A percentile compares a stretch with the other conserved stretches of the same genome.
phyloP scores from a whole-genome alignment of 805 yeast genomes.

The Wickerhamiella domercqiae region DNA sequence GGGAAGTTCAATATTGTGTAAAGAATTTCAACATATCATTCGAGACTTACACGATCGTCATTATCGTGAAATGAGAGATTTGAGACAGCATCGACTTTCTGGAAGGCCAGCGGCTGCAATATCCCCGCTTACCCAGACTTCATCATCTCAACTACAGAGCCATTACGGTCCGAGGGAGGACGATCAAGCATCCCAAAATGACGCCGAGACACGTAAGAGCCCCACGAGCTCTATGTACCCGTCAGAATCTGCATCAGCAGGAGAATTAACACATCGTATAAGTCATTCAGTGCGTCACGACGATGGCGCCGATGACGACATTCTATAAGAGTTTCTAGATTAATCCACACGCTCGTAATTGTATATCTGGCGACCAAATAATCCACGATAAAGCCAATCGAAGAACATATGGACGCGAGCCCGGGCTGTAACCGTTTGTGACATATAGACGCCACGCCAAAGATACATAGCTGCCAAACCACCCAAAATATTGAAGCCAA shows the following conservation, averaged over 20 bases:
- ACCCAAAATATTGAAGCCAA: conserved; percentile 42
- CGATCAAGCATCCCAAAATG: too few relatives aligned
- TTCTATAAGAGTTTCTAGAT: neutral
- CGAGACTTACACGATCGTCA: conserved; percentile 20
- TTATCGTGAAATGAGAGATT: conserved; percentile 16
- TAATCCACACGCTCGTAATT: conserved; percentile 14
- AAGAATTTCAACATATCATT: conserved; percentile 23
- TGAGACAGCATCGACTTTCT: conserved; percentile 6
- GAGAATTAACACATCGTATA: too few relatives aligned
- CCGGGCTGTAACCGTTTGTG: conserved; percentile 50
- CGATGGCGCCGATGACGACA: neutral
- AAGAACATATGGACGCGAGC: conserved; percentile 46
- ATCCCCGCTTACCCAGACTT: too few relatives aligned
- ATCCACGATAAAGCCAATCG: conserved; percentile 49
- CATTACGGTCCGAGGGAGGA: too few relatives aligned
- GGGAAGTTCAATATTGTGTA: conserved; percentile 21
- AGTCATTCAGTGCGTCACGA: too few relatives aligned
- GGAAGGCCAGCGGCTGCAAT: too few relatives aligned
- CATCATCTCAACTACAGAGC: too few relatives aligned
- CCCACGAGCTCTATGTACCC: neutral
- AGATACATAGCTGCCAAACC: conserved; percentile 56
- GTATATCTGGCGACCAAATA: conserved; percentile 25
- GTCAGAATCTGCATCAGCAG: neutral
- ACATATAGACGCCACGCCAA: conserved; percentile 58
- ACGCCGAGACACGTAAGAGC: too few relatives aligned